Evolutionary conservation across 371 early-diverging fungal species (phyloP).

Genomic region (Parasitella parasitica): DNA sequence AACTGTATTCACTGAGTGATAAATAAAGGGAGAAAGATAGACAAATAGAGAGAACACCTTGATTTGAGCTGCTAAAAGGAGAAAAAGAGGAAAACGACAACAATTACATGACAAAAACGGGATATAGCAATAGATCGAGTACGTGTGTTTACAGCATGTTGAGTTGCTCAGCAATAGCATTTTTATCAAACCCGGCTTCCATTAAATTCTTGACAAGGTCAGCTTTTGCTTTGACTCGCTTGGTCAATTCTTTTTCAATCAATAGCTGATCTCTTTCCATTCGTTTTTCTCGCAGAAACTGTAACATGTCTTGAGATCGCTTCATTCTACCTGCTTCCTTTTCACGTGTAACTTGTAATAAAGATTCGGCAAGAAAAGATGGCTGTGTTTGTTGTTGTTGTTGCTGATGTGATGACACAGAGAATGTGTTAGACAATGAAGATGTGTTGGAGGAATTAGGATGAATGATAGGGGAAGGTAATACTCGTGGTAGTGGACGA

Average conservation of each 20-base stretch:
- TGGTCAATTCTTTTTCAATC: slow-evolving; percentile 45
- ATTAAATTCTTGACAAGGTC: slow-evolving; percentile 45
- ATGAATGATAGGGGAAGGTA: slow-evolving; percentile 12
- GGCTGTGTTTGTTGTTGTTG: slow-evolving; percentile 1
- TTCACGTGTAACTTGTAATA: slow-evolving; percentile 42
- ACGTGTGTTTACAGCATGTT: slow-evolving; percentile 16
- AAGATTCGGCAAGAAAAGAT: slow-evolving; percentile 28
- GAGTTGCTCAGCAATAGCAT: slow-evolving; percentile 45
- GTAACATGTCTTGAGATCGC: slow-evolving; percentile 44
- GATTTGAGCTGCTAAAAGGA: background rate
- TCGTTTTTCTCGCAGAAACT: slow-evolving; percentile 44
- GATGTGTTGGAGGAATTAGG: background rate
- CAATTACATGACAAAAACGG: too few species aligned
- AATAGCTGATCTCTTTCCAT: slow-evolving; percentile 40
- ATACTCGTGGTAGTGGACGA: slow-evolving; percentile 27
- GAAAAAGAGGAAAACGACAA: too few species aligned
- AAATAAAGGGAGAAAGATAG: background rate
- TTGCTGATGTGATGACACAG: background rate
- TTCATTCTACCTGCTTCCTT: slow-evolving; percentile 46
- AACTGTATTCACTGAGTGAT: too few species aligned
- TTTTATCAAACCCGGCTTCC: slow-evolving; percentile 46
- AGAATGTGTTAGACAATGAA: background rate
- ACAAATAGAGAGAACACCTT: background rate
- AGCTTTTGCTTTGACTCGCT: slow-evolving; percentile 44
- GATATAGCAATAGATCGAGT: background rate